These are phyloP conservation scores for Fraxinus baroniana DNA, from an alignment of 305 asterid species.

Conservation along the genomic window DNA sequence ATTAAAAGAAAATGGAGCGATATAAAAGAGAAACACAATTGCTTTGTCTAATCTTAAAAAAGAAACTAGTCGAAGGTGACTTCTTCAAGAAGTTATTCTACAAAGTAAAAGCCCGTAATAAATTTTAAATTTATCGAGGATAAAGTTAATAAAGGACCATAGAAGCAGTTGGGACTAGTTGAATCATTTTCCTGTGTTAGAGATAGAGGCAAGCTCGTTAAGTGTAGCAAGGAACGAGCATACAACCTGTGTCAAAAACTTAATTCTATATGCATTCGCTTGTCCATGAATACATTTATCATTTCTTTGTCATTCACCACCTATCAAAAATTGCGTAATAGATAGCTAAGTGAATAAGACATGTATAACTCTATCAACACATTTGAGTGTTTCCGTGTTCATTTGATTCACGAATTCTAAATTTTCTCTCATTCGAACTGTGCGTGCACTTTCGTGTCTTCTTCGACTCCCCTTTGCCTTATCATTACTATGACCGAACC, in stretches of 20 bases:
- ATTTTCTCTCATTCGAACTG: constrained; percentile 25
- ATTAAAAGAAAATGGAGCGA: no score
- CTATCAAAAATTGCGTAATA: neutral
- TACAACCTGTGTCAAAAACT: neutral
- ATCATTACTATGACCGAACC: constrained; percentile 31
- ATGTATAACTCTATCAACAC: neutral
- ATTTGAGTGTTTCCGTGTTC: neutral
- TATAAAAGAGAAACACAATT: no score
- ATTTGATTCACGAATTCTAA: neutral
- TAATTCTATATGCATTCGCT: neutral
- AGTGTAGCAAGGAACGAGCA: neutral
- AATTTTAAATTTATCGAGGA: neutral
- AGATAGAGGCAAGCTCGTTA: neutral
- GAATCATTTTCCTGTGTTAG: no score
- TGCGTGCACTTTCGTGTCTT: constrained; percentile 41
- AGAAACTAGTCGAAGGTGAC: neutral
- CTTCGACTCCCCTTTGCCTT: constrained; percentile 35
- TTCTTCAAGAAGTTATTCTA: neutral
- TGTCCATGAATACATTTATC: neutral
- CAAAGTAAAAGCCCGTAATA: neutral
- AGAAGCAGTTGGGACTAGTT: no score
- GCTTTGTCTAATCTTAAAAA: neutral
- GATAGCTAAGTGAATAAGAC: neutral
- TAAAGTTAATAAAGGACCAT: neutral
- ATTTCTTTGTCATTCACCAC: neutral